A percentile compares a stretch with the other conserved stretches of the same genome.
Conservation (phyloP, 1,139 yeast genomes). For the Protomyces inouyei region DNA sequence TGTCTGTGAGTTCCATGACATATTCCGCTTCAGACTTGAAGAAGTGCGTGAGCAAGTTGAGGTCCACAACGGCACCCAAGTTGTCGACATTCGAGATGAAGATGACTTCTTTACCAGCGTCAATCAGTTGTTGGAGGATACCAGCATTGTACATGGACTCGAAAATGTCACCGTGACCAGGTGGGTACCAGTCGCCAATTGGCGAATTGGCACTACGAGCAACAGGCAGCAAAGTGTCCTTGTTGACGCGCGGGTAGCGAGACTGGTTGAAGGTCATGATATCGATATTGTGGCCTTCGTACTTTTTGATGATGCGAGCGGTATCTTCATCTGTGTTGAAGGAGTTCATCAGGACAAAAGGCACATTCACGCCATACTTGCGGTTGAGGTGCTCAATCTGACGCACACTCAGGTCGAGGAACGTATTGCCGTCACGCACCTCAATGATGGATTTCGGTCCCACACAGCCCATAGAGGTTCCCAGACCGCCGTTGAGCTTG, state of each 20-base stretch:
- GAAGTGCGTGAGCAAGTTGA: conserved; percentile 88
- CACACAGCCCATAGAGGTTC: conserved; percentile 99
- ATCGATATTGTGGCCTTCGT: conserved; percentile 92
- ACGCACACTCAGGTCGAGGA: conserved; percentile 88
- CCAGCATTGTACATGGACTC: conserved; percentile 88
- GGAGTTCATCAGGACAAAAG: conserved; percentile 93
- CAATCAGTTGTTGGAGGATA: conserved; percentile 80
- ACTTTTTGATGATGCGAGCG: conserved; percentile 89
- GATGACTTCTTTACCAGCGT: conserved; percentile 89
- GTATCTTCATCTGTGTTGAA: conserved; percentile 97
- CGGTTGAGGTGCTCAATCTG: conserved; percentile 95
- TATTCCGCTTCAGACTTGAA: conserved; percentile 85
- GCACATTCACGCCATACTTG: conserved; percentile 86
- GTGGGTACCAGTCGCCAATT: conserved; percentile 93
- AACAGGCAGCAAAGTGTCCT: conserved; percentile 90
- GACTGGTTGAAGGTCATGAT: conserved; percentile 97
- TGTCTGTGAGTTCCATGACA: conserved; percentile 96
- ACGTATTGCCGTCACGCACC: conserved; percentile 96
- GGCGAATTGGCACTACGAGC: conserved; percentile 72
- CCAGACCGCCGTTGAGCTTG: conserved; percentile 95
- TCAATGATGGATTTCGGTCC: conserved; percentile 98
- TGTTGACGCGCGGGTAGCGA: conserved; percentile 89
- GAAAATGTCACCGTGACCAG: conserved; percentile 97
- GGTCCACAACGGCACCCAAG: conserved; percentile 96
- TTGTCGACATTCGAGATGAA: conserved; percentile 98